Evolutionary conservation across 164 flowering plant species (phyloP), one percentile per base, ranked within the genome.

Genomic region (Vitis rupestris): DNA sequence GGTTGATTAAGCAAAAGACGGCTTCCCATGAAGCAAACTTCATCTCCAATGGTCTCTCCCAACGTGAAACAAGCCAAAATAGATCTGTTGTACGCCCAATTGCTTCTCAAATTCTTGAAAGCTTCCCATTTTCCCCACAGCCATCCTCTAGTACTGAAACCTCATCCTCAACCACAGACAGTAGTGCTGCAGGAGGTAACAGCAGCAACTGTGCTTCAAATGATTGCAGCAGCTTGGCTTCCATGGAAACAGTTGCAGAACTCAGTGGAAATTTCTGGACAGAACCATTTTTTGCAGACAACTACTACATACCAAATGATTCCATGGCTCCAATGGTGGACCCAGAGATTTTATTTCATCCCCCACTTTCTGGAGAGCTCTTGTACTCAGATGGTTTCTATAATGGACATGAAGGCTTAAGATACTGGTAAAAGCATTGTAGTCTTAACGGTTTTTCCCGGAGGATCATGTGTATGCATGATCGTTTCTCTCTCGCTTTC

Each of bases 221-320:
- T 9, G 51, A 51, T 49, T 2, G 16, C 27, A 23, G 48, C 23
- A 1, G 37, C 16, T 31, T 6, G 10, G 66, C 52, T 54, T 31
- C 52, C 13, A 10, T 52, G 8, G 67, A 70, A 50, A 49, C 31
- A 14, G 50, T 47, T 37, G 72, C 27, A 29, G 62, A 57, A 15
- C 6, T 51, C 19, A 50, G 60, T 60, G 76, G 58, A 2, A 19
- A 57, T 70, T 77, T 77, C 65, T 77, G 80, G 80, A 70, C 71
- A 1, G 71, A 77, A 29, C 76, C 80, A 62, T 72, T 72, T 49
- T 51, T 65, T 14, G 17, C 80, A 2, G 80, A 73, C 8, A 69
- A 53, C 59, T 64, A n/a, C 7, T 72, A 62, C 72, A 54, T 51
- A 1, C 11, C 69, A 11, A 51, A 14, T 31, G 67, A 66, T 29